These are phyloP conservation scores for Coemansia aciculifera DNA, from an alignment of 192 early-diverging fungal genomes.

Conservation along the genomic window DNA sequence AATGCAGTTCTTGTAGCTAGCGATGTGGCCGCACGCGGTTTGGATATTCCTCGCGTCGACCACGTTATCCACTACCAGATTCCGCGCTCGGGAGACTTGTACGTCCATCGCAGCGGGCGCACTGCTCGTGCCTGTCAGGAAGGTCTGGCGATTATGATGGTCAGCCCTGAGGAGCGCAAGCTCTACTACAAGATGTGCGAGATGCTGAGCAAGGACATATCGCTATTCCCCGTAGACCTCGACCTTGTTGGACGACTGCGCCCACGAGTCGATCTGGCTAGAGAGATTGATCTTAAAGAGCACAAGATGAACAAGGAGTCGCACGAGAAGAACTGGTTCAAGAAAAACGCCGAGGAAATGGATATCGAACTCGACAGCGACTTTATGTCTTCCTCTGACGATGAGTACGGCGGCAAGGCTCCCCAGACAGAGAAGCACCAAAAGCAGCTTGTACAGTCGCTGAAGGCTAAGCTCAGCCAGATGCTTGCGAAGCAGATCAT, in stretches of 20 bases:
- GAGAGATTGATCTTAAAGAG: conserved; percentile 76
- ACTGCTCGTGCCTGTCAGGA: conserved; percentile 85
- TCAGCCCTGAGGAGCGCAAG: conserved; percentile 79
- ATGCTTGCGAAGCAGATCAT: conserved; percentile 40
- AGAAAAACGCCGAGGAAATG: conserved; percentile 75
- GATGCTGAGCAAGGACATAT: conserved; percentile 73
- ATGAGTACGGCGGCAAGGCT: conserved; percentile 28
- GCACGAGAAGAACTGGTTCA: conserved; percentile 72
- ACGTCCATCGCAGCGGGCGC: conserved; percentile 92
- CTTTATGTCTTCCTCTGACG: conserved; percentile 49
- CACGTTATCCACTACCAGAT: conserved; percentile 96
- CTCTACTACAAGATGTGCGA: conserved; percentile 81
- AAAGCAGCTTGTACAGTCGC: conserved; percentile 28
- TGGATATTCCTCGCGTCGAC: conserved; percentile 91
- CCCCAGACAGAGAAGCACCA: conserved; percentile 21
- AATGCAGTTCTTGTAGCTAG: conserved; percentile 87
- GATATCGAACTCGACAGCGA: conserved; percentile 82
- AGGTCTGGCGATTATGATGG: conserved; percentile 81
- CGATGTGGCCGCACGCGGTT: conserved; percentile 93
- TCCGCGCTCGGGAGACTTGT: conserved; percentile 89
- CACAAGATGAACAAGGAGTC: conserved; percentile 72
- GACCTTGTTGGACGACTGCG: conserved; percentile 69
- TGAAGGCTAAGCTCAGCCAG: conserved; percentile 26
- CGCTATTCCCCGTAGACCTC: conserved; percentile 83
- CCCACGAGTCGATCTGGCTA: conserved; percentile 76